Percentiles rank a stretch among this genome's conserved stretches.
Evolutionary conservation across 768 basidiomycete species (phyloP).

Genomic region (Boletus huronensis): DNA sequence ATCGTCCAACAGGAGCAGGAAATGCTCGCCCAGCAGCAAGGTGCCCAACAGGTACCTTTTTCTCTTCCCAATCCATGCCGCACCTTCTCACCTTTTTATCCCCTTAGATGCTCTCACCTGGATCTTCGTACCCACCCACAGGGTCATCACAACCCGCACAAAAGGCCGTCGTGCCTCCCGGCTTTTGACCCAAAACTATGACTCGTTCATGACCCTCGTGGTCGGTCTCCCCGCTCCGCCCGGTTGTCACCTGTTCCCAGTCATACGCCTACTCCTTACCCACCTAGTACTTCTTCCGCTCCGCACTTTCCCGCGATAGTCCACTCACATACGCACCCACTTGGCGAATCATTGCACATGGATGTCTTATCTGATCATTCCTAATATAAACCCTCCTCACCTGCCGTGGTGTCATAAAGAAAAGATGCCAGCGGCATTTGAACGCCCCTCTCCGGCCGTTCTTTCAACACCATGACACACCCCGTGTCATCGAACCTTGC

Average conservation of each 20-base stretch:
- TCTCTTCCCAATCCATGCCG: neutral
- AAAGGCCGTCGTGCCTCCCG: constrained; percentile 75
- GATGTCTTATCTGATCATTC: constrained; percentile 27
- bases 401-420: constrained; percentile 17
- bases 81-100: constrained; percentile 15
- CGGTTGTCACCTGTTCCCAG: constrained; percentile 3
- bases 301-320: constrained; percentile 11
- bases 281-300: constrained; percentile 14
- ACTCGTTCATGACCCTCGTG: neutral
- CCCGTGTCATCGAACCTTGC: constrained; percentile 10
- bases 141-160: constrained; percentile 35
- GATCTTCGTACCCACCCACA: constrained; percentile 52
- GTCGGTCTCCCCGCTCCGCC: neutral
- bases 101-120: constrained; percentile 67
- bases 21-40: constrained; percentile 88
- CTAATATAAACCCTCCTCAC: constrained; percentile 29
- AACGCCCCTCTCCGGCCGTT: constrained; percentile 14
- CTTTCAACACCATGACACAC: constrained; percentile 19
- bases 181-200: constrained; percentile 53
- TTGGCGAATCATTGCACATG: constrained; percentile 7
- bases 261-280: constrained; percentile 10
- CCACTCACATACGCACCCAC: constrained; percentile 9
- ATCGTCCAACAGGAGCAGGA: constrained; percentile 93
- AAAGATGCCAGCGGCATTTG: constrained; percentile 24
- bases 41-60: constrained; percentile 76